Conservation (phyloP, 352 stramenopile species). For the Blastocystis hominis region DNA sequence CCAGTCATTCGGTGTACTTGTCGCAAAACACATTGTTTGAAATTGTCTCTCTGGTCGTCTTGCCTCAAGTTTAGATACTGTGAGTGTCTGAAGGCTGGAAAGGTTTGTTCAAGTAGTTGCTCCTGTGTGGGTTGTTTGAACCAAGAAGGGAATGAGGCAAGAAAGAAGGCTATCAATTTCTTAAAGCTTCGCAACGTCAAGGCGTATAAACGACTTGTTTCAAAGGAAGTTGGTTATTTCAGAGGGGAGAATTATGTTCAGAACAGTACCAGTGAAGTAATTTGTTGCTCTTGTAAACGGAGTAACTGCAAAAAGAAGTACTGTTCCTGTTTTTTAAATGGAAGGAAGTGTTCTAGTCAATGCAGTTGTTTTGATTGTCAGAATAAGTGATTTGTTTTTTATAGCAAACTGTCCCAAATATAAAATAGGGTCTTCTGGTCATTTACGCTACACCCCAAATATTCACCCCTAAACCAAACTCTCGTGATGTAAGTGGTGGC, state of each 20-base stretch:
- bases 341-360: neutral
- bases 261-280: too few relatives aligned
- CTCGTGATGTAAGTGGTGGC: neutral
- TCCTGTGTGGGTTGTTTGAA: neutral
- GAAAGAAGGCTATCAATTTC: neutral
- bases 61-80: neutral
- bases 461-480: neutral
- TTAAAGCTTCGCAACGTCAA: neutral
- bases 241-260: too few relatives aligned
- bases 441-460: neutral
- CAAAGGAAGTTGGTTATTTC: neutral
- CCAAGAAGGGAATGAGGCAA: neutral
- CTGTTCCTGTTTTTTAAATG: neutral
- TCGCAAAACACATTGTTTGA: neutral
- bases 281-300: neutral
- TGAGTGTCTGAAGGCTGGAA: neutral
- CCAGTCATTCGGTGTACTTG: neutral
- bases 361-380: neutral
- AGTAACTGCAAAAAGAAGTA: slow-evolving; percentile 25
- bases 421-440: neutral
- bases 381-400: neutral
- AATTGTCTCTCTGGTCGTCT: neutral
- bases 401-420: neutral
- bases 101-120: neutral
- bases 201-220: neutral